phyloP scores from a whole-genome alignment of 441 rosid species.

The Pelargonium cotyledonis region DNA sequence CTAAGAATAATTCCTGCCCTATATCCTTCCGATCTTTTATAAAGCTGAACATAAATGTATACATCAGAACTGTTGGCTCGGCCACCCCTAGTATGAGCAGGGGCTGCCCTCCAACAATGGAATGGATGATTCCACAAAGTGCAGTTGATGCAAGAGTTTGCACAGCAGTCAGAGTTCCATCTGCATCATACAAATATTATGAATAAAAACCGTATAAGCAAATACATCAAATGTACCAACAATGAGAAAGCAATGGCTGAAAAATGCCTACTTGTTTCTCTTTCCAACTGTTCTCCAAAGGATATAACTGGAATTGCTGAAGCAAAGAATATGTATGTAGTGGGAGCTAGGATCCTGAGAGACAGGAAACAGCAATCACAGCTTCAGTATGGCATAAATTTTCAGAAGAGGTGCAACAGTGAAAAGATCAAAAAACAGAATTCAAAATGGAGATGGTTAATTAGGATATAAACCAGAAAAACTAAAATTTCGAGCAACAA shows the following conservation, averaged over 20 bases:
- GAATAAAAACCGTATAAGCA: constrained; percentile 15
- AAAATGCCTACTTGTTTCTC: constrained; percentile 42
- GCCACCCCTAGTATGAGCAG: constrained; percentile 79
- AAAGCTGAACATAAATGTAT: constrained; percentile 68
- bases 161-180: constrained; percentile 66
- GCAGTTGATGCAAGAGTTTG: constrained; percentile 77
- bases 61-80: constrained; percentile 80
- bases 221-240: constrained; percentile 3
- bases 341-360: constrained; percentile 68
- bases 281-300: constrained; percentile 72
- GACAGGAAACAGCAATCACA: constrained; percentile 16
- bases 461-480: constrained; percentile 4
- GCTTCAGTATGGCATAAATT: constrained; percentile 11
- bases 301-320: constrained; percentile 81
- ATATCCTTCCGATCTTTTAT: constrained; percentile 65
- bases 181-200: constrained; percentile 28
- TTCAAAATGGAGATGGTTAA: constrained; percentile 11
- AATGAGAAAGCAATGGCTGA: constrained; percentile 6
- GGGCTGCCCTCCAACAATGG: constrained; percentile 70
- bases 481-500: neutral
- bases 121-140: constrained; percentile 65
- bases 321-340: constrained; percentile 77
- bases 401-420: constrained; percentile 1
- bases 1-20: constrained; percentile 63
- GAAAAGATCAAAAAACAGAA: neutral